These are phyloP conservation scores for Metarhizium sp. DNA, from an alignment of 2,329 filamentous ascomycete species.

Conservation along the genomic window DNA sequence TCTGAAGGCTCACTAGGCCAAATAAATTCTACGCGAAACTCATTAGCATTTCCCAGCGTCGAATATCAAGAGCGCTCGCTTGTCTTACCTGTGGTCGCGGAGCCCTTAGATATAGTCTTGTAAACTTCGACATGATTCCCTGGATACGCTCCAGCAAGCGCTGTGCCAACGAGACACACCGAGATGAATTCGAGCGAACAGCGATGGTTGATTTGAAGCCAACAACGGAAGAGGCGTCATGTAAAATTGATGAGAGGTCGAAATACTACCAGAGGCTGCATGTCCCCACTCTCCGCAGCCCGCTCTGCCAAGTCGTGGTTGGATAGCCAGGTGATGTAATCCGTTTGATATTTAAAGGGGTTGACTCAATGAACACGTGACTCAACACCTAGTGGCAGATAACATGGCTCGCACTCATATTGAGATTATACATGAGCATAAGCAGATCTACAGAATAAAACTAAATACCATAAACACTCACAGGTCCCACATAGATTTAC, in stretches of 20 bases:
- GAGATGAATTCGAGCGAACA: background rate
- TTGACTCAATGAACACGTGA: background rate
- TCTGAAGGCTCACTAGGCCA: constrained; percentile 76
- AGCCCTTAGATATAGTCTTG: constrained; percentile 27
- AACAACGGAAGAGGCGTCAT: background rate
- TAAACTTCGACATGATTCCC: constrained; percentile 24
- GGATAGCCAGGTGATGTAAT: too few species aligned
- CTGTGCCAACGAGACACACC: background rate
- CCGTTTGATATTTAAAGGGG: too few species aligned
- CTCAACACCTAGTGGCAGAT: background rate
- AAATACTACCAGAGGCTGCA: background rate
- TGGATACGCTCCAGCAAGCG: background rate
- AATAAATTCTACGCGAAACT: constrained; percentile 60
- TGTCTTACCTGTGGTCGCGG: constrained; percentile 31
- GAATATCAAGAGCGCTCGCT: background rate
- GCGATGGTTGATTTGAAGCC: background rate
- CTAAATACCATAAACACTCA: too few species aligned
- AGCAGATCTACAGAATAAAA: too few species aligned
- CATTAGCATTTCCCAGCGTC: constrained; percentile 1
- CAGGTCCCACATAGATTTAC: background rate
- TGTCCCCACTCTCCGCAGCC: background rate
- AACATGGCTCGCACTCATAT: too few species aligned
- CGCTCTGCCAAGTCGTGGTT: background rate
- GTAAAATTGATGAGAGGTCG: background rate
- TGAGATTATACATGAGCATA: too few species aligned